Evolutionary conservation across 116 monocot genomes (phyloP).

Genomic region (Trichopus zeylanicus): DNA sequence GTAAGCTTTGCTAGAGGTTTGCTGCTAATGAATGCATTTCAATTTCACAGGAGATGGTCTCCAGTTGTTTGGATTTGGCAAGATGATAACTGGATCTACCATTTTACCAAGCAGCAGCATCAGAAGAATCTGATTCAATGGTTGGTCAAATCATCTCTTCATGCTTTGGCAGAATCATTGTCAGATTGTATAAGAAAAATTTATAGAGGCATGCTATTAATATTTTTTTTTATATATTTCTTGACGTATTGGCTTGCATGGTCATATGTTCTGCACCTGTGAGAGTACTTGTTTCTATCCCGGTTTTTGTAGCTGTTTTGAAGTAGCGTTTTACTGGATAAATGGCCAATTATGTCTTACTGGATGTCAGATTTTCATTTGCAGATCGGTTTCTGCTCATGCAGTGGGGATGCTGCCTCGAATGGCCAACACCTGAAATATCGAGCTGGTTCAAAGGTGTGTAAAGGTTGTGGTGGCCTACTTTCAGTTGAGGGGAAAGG

Average conservation of each 20-base stretch:
- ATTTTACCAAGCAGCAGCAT: constrained; percentile 4
- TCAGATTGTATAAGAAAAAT: not conserved
- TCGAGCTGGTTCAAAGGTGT: constrained; percentile 25
- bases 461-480: constrained; percentile 55
- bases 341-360: not conserved
- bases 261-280: not conserved
- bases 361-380: constrained; percentile 4
- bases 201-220: not conserved
- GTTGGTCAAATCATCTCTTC: constrained; percentile 25
- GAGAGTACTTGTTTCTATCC: not conserved
- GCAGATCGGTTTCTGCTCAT: constrained; percentile 57
- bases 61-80: constrained; percentile 5
- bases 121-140: constrained; percentile 36
- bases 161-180: not conserved
- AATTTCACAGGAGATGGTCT: constrained; percentile 8
- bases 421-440: constrained; percentile 15
- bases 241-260: not conserved
- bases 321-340: not conserved
- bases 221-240: not conserved
- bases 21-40: constrained; percentile 4
- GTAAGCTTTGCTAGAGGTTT: not conserved
- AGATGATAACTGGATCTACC: not conserved
- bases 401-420: constrained; percentile 29
- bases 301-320: not conserved
- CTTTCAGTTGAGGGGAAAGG: constrained; percentile 22